phyloP scores from a whole-genome alignment of 2,329 filamentous ascomycete species.

The Helminthosporium solani region DNA sequence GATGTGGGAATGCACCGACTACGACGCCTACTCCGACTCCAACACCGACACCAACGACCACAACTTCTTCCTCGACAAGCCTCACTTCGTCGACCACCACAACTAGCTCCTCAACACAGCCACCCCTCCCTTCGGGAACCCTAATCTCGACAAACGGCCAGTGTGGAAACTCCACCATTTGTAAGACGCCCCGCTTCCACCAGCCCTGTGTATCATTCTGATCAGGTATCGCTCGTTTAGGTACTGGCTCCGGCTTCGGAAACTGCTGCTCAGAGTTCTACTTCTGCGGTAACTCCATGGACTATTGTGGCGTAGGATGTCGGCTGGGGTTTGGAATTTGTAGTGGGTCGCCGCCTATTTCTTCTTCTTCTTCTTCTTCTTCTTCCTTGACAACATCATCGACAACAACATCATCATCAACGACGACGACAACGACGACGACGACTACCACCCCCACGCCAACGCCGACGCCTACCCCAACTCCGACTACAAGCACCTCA shows the following conservation, averaged over 20 bases:
- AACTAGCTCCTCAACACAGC: constrained; percentile 17
- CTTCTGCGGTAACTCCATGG: constrained; percentile 20
- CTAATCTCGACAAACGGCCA: constrained; percentile 27
- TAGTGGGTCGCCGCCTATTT: constrained; percentile 13
- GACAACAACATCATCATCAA: not conserved
- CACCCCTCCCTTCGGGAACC: constrained; percentile 24
- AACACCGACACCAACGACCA: constrained; percentile 8
- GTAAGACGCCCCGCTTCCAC: not conserved
- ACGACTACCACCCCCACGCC: too few relatives aligned
- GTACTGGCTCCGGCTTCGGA: constrained; percentile 22
- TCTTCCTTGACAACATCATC: constrained; percentile 12
- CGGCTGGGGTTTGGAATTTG: constrained; percentile 24
- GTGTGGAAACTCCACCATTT: constrained; percentile 31
- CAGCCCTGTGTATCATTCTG: not conserved
- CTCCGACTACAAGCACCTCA: constrained; percentile 12
- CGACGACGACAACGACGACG: constrained; percentile 5
- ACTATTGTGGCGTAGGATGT: constrained; percentile 30
- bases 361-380: constrained; percentile 10
- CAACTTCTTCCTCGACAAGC: not conserved
- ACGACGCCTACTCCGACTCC: constrained; percentile 13
- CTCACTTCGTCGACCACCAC: constrained; percentile 6
- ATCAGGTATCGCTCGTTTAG: not conserved
- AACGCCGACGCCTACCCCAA: constrained; percentile 15
- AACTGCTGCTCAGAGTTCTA: constrained; percentile 28
- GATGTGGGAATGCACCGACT: constrained; percentile 24